Base-by-base conservation (phyloP, 202 grass and related monocot species). In the Schoenoplectus triqueter region DNA sequence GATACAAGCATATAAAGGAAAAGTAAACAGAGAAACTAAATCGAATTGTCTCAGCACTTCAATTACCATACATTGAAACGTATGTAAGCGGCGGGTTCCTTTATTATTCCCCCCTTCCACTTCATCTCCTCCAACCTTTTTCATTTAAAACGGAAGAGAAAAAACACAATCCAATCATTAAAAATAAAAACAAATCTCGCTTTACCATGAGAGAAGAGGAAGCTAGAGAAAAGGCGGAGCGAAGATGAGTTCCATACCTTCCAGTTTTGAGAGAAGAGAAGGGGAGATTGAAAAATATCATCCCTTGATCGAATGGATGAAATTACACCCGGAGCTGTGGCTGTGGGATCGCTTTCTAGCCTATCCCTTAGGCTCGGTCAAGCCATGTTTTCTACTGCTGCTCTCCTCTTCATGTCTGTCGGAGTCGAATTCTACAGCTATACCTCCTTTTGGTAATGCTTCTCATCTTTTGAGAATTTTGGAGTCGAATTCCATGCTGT, bases 341-440 rank as follows among this genome's bases (percentile, higher is more conserved):
- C 92, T 19, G 84, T 92, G 22, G 95, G 95, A 59, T 95, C 91
- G 80, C 68, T 91, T 51, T 87, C 91, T 7, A 95, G 95, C 86
- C 88, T 98, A 18, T 90, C 85, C 22, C 90, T 98, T 65, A 90
- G 95, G 10, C 66, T 95, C 22, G 95, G 95, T 3, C 95, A 98
- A 87, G 92, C 91, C 10, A 81, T 89, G 81, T 95, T 93, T 86
- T 95, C 95, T 74, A 92, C 92, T 6, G 92, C 92, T 6, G 89
- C 95, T 5, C 91, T 98, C 62, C 87, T 98, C 73, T 93, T 98
- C 91, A 95, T 98, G 91, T 95, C 95, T 59, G 85, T 98, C 17
- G 88, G 91, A 54, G 95, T 98, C 85, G 92, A 98, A 85, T 95
- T 98, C 95, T 95, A 93, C 56, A 95, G 92, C 88, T 95, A 95